Evolutionary conservation across 176 grass and related monocot genomes (phyloP).

Genomic region (Carex scoparia): DNA sequence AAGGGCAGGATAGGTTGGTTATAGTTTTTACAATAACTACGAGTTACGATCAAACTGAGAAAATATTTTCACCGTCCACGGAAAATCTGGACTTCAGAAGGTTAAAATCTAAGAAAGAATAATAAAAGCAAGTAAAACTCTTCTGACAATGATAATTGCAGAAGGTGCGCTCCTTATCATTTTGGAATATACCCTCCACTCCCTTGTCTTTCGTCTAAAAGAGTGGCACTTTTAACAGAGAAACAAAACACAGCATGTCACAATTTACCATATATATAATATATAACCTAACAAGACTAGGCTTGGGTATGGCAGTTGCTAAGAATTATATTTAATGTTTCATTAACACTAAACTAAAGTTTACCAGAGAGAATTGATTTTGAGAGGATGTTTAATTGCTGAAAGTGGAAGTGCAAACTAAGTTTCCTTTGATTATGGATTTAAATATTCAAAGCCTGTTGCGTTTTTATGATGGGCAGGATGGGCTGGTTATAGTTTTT

Average conservation of each 20-base stretch:
- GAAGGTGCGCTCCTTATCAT: neutral
- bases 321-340: neutral
- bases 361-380: neutral
- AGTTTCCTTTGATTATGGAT: neutral
- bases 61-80: neutral
- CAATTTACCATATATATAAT: neutral
- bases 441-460: neutral
- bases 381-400: neutral
- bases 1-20: too few species aligned
- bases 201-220: neutral
- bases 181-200: neutral
- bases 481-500: too few species aligned
- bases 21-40: neutral
- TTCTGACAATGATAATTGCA: neutral
- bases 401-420: neutral
- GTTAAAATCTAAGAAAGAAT: neutral
- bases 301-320: neutral
- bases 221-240: neutral
- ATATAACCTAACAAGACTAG: too few species aligned
- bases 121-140: conserved; percentile 11
- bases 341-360: neutral
- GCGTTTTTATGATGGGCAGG: too few species aligned
- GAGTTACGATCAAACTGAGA: neutral
- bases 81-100: neutral
- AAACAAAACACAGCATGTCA: neutral